Conservation (phyloP, 352 stramenopile species). For the Globisporangium parvum region DNA sequence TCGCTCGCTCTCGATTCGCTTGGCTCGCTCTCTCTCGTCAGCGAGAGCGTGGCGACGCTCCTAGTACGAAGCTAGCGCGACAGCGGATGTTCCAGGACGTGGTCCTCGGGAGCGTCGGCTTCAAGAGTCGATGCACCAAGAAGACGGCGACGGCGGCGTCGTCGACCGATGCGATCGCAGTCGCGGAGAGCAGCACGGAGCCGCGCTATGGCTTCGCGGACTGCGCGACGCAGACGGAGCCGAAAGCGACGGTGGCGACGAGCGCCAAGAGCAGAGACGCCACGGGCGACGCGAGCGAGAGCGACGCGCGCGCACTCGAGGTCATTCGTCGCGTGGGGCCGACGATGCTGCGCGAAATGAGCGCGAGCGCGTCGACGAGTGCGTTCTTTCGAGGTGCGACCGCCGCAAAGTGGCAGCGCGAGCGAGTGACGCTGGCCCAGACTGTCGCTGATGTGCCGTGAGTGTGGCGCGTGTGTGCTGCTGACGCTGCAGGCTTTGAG, state of each 20-base stretch:
- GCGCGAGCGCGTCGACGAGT: slow-evolving; percentile 30
- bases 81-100: slow-evolving; percentile 57
- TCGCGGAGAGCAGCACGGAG: slow-evolving; percentile 32
- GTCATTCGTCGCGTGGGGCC: slow-evolving; percentile 40
- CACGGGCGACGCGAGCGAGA: slow-evolving; percentile 13
- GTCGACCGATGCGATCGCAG: slow-evolving; percentile 29
- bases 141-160: slow-evolving; percentile 19
- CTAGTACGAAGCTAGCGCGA: background rate
- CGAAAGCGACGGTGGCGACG: slow-evolving; percentile 16
- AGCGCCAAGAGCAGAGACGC: slow-evolving; percentile 19
- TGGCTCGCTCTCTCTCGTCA: too few relatives aligned
- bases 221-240: slow-evolving; percentile 38
- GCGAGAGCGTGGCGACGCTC: too few relatives aligned
- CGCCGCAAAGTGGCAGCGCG: background rate
- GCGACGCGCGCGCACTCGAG: slow-evolving; percentile 24
- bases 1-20: too few relatives aligned
- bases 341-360: slow-evolving; percentile 59
- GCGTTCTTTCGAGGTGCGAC: slow-evolving; percentile 35
- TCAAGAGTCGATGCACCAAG: slow-evolving; percentile 46
- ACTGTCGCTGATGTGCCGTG: background rate
- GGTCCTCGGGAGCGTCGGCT: slow-evolving; percentile 35
- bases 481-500: slow-evolving; percentile 33
- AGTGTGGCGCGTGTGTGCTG: background rate
- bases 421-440: background rate
- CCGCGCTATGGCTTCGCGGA: slow-evolving; percentile 29